A percentile compares a stretch with the other conserved stretches of the same genome.
Evolutionary conservation across 148 eudicot genomes (phyloP).

Genomic region (Rhododendron molle): DNA sequence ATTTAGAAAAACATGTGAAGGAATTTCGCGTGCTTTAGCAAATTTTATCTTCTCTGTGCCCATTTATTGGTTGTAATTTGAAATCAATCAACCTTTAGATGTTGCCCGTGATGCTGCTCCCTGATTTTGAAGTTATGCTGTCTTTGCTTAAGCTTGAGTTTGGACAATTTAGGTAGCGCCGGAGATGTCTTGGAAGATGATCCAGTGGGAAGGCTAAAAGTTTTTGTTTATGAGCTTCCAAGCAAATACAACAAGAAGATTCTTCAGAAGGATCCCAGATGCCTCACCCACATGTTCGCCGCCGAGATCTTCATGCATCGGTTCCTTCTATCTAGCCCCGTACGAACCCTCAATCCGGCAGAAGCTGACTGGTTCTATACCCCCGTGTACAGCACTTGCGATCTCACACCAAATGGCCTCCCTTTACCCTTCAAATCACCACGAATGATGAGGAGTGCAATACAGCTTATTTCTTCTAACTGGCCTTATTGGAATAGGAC

Average conservation of each 20-base stretch:
- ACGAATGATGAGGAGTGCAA: constrained; percentile 98
- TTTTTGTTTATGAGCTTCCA: constrained; percentile 95
- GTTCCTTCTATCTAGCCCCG: constrained; percentile 82
- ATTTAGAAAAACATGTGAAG: background rate
- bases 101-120: background rate
- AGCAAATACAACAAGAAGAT: constrained; percentile 99
- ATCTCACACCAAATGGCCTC: constrained; percentile 91
- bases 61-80: background rate
- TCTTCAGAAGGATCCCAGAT: constrained; percentile 87
- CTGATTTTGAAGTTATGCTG: background rate
- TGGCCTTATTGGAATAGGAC: constrained; percentile 99
- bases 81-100: background rate
- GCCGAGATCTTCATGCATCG: constrained; percentile 98
- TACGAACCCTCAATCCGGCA: constrained; percentile 93
- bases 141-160: constrained; percentile 9
- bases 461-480: constrained; percentile 91
- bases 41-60: background rate
- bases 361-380: constrained; percentile 99
- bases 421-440: constrained; percentile 98
- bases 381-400: constrained; percentile 91
- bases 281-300: constrained; percentile 98
- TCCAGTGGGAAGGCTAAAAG: constrained; percentile 95
- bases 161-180: constrained; percentile 65
- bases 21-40: background rate
- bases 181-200: constrained; percentile 98